Evolutionary conservation across 768 basidiomycete genomes (phyloP), one percentile per base, ranked within the genome.

Genomic region (Boletellus emodensis): DNA sequence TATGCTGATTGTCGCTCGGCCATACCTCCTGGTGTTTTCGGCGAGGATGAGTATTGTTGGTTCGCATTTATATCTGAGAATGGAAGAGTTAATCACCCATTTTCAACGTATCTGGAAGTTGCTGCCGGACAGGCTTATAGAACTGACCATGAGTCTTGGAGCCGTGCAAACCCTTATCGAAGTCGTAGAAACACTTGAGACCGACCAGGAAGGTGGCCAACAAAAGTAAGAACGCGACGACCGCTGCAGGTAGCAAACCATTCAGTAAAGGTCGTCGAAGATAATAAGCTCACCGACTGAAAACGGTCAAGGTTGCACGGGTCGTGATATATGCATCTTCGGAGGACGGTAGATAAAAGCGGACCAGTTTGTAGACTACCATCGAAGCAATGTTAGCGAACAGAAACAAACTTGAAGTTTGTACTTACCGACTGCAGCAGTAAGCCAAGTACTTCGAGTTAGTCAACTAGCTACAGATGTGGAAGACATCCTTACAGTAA

Each of bases 311-410:
- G 8, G 90, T 88, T 45, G 81, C 84, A 46, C 90, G 77, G 17
- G 90, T 91, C n/a, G 87, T 82, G 20, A 66, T 59, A 60, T 93
- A 93, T 55, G 77, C 72, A 1, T 36, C 56, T 40, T 66, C 56
- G 7, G 85, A 82, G 4, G 60, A 53, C 4, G 88, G 87, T 22
- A 80, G 70, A 62, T 87, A 93, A 72, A 92, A 88, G 18, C 90
- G 83, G 52, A 84, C 80, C n/a, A 93, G 77, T 62, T 93, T 93
- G 67, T 85, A 93, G 44, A 92, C 86, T 90, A 39, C 12, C 24
- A 20, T 50, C 13, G 44, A 18, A 52, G n/a, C 11, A 1, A 37
- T 18, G 30, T 52, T 38, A 50, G 40, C 28, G 24, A 43, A 45
- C 18, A 47, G 26, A 18, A 42, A 6, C 5, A 24, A 22, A 36